Evolutionary conservation across 192 early-diverging fungal species (phyloP), one percentile per base, ranked within the genome.

Genomic region (Linnemannia schmuckeri): DNA sequence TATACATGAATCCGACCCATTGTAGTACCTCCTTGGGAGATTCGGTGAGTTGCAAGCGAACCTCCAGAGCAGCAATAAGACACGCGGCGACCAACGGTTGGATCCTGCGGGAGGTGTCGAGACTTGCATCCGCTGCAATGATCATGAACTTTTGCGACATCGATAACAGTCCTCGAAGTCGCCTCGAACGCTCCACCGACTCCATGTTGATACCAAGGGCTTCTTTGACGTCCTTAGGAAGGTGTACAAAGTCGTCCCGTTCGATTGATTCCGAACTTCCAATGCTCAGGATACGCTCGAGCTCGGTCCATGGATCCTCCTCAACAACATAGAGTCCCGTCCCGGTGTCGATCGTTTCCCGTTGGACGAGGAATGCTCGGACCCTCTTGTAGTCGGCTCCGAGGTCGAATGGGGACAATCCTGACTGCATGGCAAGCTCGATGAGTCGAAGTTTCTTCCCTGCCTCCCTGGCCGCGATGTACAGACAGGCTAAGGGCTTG

Each of bases 81-180:
- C 79, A 86, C 0, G 83, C 83, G 7, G 78, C 78, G 3, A 76
- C 83, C 18, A 80, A 30, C 15, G 52, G 47, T 6, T 63, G 70
- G 8, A 38, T 35, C 3, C 52, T 70, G 24, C 83, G 38, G 5
- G 78, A 75, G 7, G 70, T 77, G 35, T 47, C 35, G 30, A 86
- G 18, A 27, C 78, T 72, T 22, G 78, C 52, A 54, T 86, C 83
- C 44, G 61, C 63, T 3, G 79, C 74, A n/a, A 86, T 68, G 0
- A 27, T 73, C 55, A 86, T 52, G 55, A 75, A 80, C 30, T 86
- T 86, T 73, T 86, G 83, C 41, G 83, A 37, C 22, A 70, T 46
- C n/a, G 75, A 40, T 37, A 76, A 66, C 2, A 86, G 33, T 54
- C 38, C 47, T 18, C 78, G 78, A 24, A 86, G 79, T 7, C 75